Percentiles rank a stretch among this genome's conserved stretches.
Evolutionary conservation across 345 rosid genomes (phyloP).

Genomic region (Microthlaspi erraticum): DNA sequence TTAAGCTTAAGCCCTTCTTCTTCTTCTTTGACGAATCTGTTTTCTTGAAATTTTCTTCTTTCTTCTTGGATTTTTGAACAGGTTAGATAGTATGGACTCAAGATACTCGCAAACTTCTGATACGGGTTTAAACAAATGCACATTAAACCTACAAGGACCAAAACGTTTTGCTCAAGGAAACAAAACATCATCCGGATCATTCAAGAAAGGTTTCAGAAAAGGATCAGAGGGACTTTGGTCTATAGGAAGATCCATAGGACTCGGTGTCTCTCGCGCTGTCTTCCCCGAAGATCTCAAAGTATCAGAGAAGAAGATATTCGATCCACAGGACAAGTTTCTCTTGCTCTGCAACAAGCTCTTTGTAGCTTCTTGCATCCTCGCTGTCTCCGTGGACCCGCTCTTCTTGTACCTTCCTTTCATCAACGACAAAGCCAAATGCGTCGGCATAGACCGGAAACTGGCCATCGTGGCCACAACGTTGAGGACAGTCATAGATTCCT

Average conservation of each 20-base stretch:
- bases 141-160: conserved; percentile 72
- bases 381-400: conserved; percentile 88
- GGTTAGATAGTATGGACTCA: conserved; percentile 96
- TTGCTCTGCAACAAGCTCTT: conserved; percentile 78
- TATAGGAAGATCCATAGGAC: conserved; percentile 85
- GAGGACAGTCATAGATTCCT: conserved; percentile 75
- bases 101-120: conserved; percentile 73
- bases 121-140: conserved; percentile 66
- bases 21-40: conserved; percentile 4
- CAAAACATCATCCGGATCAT: conserved; percentile 72
- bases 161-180: conserved; percentile 56
- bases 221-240: conserved; percentile 98
- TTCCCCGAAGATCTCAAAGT: conserved; percentile 96
- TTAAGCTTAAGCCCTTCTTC: not conserved
- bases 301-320: conserved; percentile 87
- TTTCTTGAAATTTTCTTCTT: not conserved
- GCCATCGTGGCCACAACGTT: conserved; percentile 76
- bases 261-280: conserved; percentile 92
- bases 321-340: conserved; percentile 95
- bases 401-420: conserved; percentile 93
- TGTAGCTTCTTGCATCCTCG: conserved; percentile 77
- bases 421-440: conserved; percentile 53
- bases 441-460: conserved; percentile 75
- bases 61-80: conserved; percentile 28
- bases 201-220: conserved; percentile 78